Evolutionary conservation across 129 eudicot genomes (phyloP).

Genomic region (Calendula officinalis): DNA sequence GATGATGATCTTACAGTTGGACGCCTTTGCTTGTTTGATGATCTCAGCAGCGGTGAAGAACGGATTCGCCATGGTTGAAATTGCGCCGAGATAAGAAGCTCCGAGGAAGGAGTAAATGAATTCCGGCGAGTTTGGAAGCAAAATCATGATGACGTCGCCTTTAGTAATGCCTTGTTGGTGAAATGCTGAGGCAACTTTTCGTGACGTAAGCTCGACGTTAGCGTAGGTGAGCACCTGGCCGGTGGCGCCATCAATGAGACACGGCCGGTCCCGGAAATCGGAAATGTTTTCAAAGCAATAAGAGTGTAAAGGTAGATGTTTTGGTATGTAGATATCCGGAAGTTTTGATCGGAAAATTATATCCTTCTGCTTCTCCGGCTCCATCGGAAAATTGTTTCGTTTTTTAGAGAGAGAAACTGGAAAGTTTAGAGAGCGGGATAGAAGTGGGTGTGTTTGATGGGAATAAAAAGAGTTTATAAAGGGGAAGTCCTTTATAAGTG

Average conservation of each 20-base stretch:
- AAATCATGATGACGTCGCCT: slow-evolving; percentile 72
- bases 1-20: slow-evolving; percentile 58
- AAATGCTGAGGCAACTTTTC: slow-evolving; percentile 56
- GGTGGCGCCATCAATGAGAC: slow-evolving; percentile 69
- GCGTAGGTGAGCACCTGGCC: slow-evolving; percentile 56
- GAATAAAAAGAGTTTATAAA: slow-evolving; percentile 11
- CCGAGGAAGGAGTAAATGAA: slow-evolving; percentile 80
- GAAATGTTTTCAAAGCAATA: slow-evolving; percentile 83
- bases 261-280: slow-evolving; percentile 45
- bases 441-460: slow-evolving; percentile 5
- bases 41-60: slow-evolving; percentile 73
- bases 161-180: slow-evolving; percentile 47
- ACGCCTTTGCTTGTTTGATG: slow-evolving; percentile 78
- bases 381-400: slow-evolving; percentile 28
- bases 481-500: slow-evolving; percentile 23
- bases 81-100: slow-evolving; percentile 78
- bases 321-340: slow-evolving; percentile 83
- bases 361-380: slow-evolving; percentile 34
- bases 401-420: not conserved
- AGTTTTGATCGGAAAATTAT: slow-evolving; percentile 84
- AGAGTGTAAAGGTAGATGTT: slow-evolving; percentile 77
- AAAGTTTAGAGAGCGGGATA: not conserved
- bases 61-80: slow-evolving; percentile 87
- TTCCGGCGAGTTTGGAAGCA: slow-evolving; percentile 76
- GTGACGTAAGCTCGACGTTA: slow-evolving; percentile 64